Evolutionary conservation across 495 filamentous ascomycete genomes (phyloP).

Genomic region (Acidiella bohemica): DNA sequence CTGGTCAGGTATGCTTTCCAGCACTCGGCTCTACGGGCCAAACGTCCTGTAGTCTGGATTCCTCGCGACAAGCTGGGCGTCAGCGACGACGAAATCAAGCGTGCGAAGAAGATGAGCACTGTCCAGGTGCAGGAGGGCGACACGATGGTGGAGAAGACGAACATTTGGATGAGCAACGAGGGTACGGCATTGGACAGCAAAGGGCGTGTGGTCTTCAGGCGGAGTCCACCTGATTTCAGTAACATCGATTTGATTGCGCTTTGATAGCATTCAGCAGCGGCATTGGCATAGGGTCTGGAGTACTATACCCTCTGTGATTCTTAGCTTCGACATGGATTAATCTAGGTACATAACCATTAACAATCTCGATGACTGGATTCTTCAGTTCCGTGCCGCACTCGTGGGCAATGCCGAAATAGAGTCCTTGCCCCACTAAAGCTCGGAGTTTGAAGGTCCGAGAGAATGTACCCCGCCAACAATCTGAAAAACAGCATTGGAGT

Average conservation of each 20-base stretch:
- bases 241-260: constrained; percentile 80
- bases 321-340: no score
- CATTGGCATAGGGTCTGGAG: neutral
- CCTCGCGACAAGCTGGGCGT: constrained; percentile 84
- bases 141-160: constrained; percentile 11
- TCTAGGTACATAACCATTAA: no score
- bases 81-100: constrained; percentile 75
- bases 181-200: constrained; percentile 76
- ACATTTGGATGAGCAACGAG: constrained; percentile 84
- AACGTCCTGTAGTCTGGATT: constrained; percentile 84
- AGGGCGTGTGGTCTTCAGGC: constrained; percentile 71
- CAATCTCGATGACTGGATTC: no score
- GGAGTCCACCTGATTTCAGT: constrained; percentile 83
- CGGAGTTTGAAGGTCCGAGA: neutral
- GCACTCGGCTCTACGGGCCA: constrained; percentile 75
- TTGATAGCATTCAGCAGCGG: constrained; percentile 26
- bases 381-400: no score
- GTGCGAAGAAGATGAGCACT: constrained; percentile 44
- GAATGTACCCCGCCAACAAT: constrained; percentile 2
- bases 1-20: constrained; percentile 82
- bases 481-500: no score
- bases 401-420: no score
- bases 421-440: no score
- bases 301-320: constrained; percentile 1
- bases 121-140: constrained; percentile 7